Percentiles rank a stretch among this genome's conserved stretches.
phyloP scores from a whole-genome alignment of 768 basidiomycete species.

The Suillus alpinus region DNA sequence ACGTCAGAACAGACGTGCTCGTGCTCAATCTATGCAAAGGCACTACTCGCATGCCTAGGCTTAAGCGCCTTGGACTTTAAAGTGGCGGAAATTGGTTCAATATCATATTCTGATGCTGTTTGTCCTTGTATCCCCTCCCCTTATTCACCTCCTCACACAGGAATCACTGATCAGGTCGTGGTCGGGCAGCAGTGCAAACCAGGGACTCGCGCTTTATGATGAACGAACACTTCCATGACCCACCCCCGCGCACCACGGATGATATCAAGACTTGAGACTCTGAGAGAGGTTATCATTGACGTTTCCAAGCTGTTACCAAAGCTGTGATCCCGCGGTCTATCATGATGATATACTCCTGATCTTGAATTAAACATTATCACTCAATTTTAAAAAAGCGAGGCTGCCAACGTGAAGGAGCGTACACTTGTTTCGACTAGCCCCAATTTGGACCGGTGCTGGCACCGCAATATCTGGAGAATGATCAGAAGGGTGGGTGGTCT shows the following conservation, averaged over 20 bases:
- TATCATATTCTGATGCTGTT: constrained; percentile 68
- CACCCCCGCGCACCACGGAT: constrained; percentile 62
- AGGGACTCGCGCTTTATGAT: constrained; percentile 85
- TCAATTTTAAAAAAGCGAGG: constrained; percentile 65
- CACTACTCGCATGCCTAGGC: constrained; percentile 58
- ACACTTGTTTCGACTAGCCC: constrained; percentile 75
- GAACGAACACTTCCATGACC: constrained; percentile 76
- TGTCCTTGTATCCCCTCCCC: constrained; percentile 67
- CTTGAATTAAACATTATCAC: constrained; percentile 64
- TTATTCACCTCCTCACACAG: too few relatives aligned
- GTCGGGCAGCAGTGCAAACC: constrained; percentile 60
- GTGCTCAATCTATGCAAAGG: constrained; percentile 36
- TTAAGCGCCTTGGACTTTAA: constrained; percentile 77
- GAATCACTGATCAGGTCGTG: constrained; percentile 29
- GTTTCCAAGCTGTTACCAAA: constrained; percentile 63
- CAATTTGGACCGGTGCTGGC: constrained; percentile 37
- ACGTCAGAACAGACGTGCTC: constrained; percentile 30
- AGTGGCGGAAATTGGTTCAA: constrained; percentile 74
- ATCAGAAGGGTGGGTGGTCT: constrained; percentile 39
- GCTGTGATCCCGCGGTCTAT: constrained; percentile 85
- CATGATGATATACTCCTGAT: constrained; percentile 59
- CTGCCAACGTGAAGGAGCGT: constrained; percentile 78
- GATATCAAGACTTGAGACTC: constrained; percentile 14
- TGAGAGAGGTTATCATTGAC: constrained; percentile 26
- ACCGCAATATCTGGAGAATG: constrained; percentile 84